Evolutionary conservation across 2,329 filamentous ascomycete genomes (phyloP), one percentile per base, ranked within the genome.

Genomic region (Hymenoscyphus fraxineus): DNA sequence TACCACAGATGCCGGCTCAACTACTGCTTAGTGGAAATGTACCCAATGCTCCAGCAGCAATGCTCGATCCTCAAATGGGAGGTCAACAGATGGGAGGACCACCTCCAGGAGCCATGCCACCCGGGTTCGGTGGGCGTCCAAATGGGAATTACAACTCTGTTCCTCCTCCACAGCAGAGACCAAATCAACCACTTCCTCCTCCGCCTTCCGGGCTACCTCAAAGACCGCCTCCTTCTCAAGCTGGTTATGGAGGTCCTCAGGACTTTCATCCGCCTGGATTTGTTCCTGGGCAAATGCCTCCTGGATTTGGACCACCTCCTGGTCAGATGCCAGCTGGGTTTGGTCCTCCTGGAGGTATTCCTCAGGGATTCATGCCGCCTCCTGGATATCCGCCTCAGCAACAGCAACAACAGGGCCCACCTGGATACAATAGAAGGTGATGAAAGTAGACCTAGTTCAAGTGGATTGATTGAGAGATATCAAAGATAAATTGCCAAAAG

Each of bases 181-280:
- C 74, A 47, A 77, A 80, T 63, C 81, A 86, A 38, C 82, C 88
- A 15, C 82, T 85, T 15, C 85, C 86, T 58, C 85, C 87, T 40
- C 83, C 84, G 19, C 78, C 76, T 62, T 78, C 81, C 0, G 79
- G 79, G 1, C 68, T 81, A 32, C 89, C 89, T 47, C 87, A 88
- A 64, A 80, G 89, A 47, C 89, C 89, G n/a, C 89, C 89, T 3
- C 87, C 87, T 19, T 86, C 82, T 16, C 85, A 88, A 71, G 86
- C 80, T 59, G 87, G 87, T 1, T 90, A 89, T 73, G 88, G 88
- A 54, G 89, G 88, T 10, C 88, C 85, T 15, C 81, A 84, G 62
- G 79, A 80, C 61, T 83, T 82, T 71, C 77, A 80, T 63, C 75
- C 75, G 39, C 71, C 73, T 65, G 77, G 77, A 64, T 78, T 79